Percentiles rank a stretch among this genome's conserved stretches.
Conservation (phyloP, 108 stramenopile genomes). For the Cafeteria roenbergensis region DNA sequence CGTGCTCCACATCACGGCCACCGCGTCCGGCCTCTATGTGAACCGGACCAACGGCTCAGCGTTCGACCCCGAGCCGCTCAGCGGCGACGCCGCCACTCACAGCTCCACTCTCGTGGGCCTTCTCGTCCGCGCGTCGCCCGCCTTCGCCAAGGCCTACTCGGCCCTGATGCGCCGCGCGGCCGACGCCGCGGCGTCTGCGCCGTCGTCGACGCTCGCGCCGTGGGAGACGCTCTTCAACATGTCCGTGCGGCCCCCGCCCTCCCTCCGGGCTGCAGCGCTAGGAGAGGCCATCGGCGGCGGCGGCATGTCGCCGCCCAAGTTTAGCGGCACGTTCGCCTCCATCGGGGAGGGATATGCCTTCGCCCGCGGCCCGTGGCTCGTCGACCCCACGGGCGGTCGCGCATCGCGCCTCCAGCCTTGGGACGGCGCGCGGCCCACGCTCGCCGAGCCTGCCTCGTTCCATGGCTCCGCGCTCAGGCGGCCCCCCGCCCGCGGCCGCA, state of each 20-base stretch:
- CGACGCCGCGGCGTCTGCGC: neutral
- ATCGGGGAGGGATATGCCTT: neutral
- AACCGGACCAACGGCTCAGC: slow-evolving; percentile 46
- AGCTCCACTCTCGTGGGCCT: slow-evolving; percentile 3
- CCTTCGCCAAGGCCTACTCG: neutral
- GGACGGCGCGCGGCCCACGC: neutral
- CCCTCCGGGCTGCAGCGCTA: neutral
- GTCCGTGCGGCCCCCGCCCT: neutral
- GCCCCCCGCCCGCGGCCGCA: slow-evolving; percentile 1
- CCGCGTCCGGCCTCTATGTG: slow-evolving; percentile 68
- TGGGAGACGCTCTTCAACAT: slow-evolving; percentile 3
- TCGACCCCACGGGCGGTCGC: neutral
- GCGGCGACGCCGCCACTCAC: slow-evolving; percentile 8
- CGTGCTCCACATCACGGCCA: slow-evolving; percentile 60
- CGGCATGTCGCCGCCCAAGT: neutral
- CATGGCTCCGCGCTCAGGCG: slow-evolving; percentile 10
- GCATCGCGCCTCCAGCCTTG: neutral
- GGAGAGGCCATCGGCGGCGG: neutral
- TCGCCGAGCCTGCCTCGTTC: neutral
- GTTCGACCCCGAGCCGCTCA: slow-evolving; percentile 73
- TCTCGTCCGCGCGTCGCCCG: neutral
- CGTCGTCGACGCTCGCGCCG: neutral
- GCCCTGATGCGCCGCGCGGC: slow-evolving; percentile 2
- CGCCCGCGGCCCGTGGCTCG: neutral
- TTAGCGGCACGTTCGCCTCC: neutral